These are phyloP conservation scores for Eimeria tenella DNA, from an alignment of 169 alveolate species.

Conservation along the genomic window DNA sequence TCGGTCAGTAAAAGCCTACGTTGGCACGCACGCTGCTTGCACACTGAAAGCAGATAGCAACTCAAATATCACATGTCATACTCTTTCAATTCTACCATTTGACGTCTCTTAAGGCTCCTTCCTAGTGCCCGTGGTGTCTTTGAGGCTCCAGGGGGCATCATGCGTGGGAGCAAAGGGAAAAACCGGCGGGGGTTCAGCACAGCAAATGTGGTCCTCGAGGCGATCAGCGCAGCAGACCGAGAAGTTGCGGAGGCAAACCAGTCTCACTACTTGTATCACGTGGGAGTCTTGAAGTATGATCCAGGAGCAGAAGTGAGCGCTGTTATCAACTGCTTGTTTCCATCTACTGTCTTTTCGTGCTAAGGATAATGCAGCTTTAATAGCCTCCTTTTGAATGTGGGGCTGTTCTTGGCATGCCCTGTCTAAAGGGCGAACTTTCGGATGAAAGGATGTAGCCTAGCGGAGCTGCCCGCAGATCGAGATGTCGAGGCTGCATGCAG, in stretches of 20 bases:
- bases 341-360: too few relatives aligned
- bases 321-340: too few relatives aligned
- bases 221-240: slow-evolving; percentile 72
- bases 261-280: slow-evolving; percentile 20
- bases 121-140: neutral
- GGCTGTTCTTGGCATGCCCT: too few relatives aligned
- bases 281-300: slow-evolving; percentile 61
- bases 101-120: neutral
- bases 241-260: slow-evolving; percentile 76
- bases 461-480: too few relatives aligned
- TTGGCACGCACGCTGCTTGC: neutral
- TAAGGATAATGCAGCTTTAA: too few relatives aligned
- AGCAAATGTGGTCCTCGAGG: slow-evolving; percentile 63
- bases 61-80: too few relatives aligned
- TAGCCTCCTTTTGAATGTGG: too few relatives aligned
- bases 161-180: slow-evolving; percentile 59
- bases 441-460: too few relatives aligned
- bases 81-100: neutral
- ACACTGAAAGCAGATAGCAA: too few relatives aligned
- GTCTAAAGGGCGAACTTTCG: too few relatives aligned
- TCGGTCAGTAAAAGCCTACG: slow-evolving; percentile 64
- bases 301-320: slow-evolving; percentile 47
- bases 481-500: too few relatives aligned
- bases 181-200: slow-evolving; percentile 42
- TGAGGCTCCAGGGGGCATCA: slow-evolving; percentile 60